These are phyloP conservation scores for Cucurbitaria berberidis DNA, from an alignment of 2,329 filamentous ascomycete species.

Conservation along the genomic window DNA sequence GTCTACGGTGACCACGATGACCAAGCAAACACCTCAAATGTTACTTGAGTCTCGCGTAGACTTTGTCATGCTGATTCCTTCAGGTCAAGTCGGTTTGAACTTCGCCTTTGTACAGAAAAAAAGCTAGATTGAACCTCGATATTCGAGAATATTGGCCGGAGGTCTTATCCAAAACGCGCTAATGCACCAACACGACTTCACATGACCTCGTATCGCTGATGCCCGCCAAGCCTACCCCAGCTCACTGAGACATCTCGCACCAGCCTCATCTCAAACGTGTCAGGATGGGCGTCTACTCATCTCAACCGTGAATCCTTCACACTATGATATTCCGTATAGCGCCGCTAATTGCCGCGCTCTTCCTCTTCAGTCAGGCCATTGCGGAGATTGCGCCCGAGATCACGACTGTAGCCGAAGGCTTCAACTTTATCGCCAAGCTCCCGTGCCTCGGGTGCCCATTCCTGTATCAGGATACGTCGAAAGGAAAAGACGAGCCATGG, in stretches of 20 bases:
- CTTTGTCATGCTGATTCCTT: too few species aligned
- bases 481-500: constrained; percentile 34
- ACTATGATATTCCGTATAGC: constrained; percentile 25
- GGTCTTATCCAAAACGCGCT: too few species aligned
- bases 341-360: constrained; percentile 6
- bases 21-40: too few species aligned
- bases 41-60: too few species aligned
- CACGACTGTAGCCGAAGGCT: constrained; percentile 38
- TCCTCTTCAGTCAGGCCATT: constrained; percentile 1
- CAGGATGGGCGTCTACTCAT: constrained; percentile 2
- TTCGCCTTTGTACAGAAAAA: too few species aligned
- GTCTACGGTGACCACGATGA: too few species aligned
- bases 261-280: constrained; percentile 16
- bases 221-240: constrained; percentile 14
- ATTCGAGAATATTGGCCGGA: too few species aligned
- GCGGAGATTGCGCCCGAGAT: constrained; percentile 39
- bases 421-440: constrained; percentile 41
- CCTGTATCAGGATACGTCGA: constrained; percentile 38
- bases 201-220: constrained; percentile 7
- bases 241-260: constrained; percentile 6
- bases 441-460: constrained; percentile 44
- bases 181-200: not conserved
- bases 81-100: too few species aligned
- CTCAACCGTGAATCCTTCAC: not conserved
- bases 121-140: too few species aligned